Evolutionary conservation across 2,329 filamentous ascomycete genomes (phyloP).

Genomic region (Phoma sp.): DNA sequence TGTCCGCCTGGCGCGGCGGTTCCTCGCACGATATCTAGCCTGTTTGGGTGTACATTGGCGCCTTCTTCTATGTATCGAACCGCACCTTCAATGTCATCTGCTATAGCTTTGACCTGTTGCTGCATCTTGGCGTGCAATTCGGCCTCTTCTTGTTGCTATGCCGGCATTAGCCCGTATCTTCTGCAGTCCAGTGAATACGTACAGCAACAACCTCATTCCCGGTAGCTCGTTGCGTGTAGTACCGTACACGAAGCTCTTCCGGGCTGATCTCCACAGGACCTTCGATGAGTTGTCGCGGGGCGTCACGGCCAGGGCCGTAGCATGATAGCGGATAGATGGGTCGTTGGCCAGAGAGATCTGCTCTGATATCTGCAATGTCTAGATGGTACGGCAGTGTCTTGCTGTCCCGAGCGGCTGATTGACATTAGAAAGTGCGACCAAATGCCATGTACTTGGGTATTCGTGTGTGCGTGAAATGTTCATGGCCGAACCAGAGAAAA

Average conservation of each 20-base stretch:
- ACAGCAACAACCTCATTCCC: slow-evolving; percentile 67
- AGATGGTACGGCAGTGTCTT: slow-evolving; percentile 36
- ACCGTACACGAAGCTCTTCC: slow-evolving; percentile 80
- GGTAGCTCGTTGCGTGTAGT: slow-evolving; percentile 70
- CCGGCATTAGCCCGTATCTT: slow-evolving; percentile 17
- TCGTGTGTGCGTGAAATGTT: too few relatives aligned
- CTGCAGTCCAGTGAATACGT: slow-evolving; percentile 32
- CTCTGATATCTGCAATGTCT: slow-evolving; percentile 41
- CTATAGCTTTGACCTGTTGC: slow-evolving; percentile 74
- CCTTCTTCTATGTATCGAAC: slow-evolving; percentile 48
- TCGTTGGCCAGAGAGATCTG: slow-evolving; percentile 72
- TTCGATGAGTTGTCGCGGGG: slow-evolving; percentile 84
- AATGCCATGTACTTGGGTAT: too few relatives aligned
- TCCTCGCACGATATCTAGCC: slow-evolving; percentile 41
- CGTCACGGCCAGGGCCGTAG: slow-evolving; percentile 79
- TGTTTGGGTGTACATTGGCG: slow-evolving; percentile 44
- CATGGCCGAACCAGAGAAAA: too few relatives aligned
- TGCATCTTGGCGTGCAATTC: slow-evolving; percentile 68
- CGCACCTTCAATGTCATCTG: slow-evolving; percentile 75
- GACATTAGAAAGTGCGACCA: not conserved
- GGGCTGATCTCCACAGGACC: slow-evolving; percentile 84
- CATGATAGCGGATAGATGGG: slow-evolving; percentile 87
- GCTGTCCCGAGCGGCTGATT: slow-evolving; percentile 27
- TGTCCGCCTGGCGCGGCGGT: slow-evolving; percentile 18
- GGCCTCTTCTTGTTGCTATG: slow-evolving; percentile 66